phyloP scores from a whole-genome alignment of 2,329 filamentous ascomycete genomes.

The Didymellaceae sp. region DNA sequence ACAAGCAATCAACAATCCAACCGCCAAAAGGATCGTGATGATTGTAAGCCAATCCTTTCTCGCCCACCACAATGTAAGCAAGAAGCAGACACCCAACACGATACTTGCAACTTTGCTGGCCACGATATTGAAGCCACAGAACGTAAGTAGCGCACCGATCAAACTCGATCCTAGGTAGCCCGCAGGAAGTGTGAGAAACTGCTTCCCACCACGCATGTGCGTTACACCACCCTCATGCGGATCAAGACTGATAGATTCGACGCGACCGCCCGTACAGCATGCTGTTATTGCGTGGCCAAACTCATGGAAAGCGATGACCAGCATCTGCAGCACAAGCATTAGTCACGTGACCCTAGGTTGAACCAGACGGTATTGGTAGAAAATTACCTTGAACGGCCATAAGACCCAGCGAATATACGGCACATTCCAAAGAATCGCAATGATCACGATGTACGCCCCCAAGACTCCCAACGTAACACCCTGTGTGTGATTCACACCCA shows the following conservation, averaged over 20 bases:
- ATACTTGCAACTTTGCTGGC: constrained; percentile 81
- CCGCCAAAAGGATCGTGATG: constrained; percentile 70
- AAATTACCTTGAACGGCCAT: constrained; percentile 81
- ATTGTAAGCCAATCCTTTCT: constrained; percentile 80
- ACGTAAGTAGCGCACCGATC: constrained; percentile 78
- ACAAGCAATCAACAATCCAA: constrained; percentile 73
- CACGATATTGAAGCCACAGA: constrained; percentile 82
- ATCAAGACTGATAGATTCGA: constrained; percentile 76
- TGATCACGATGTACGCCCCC: constrained; percentile 72
- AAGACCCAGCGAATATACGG: constrained; percentile 76
- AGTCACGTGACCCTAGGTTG: background rate
- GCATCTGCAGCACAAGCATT: constrained; percentile 62
- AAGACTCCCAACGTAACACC: constrained; percentile 74
- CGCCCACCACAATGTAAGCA: constrained; percentile 84
- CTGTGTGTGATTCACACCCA: constrained; percentile 72
- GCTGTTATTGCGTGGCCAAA: constrained; percentile 77
- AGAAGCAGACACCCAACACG: constrained; percentile 73
- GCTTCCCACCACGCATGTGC: constrained; percentile 75
- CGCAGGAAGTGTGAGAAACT: constrained; percentile 74
- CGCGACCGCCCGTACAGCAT: constrained; percentile 73
- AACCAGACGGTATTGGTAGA: too few relatives aligned
- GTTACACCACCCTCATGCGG: constrained; percentile 80
- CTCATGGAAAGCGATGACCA: constrained; percentile 84
- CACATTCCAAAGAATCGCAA: constrained; percentile 79
- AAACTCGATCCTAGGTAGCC: constrained; percentile 80